Evolutionary conservation across 1,139 yeast species (phyloP), one percentile per base, ranked within the genome.

Genomic region (Yamadazyma songkhlaensis): DNA sequence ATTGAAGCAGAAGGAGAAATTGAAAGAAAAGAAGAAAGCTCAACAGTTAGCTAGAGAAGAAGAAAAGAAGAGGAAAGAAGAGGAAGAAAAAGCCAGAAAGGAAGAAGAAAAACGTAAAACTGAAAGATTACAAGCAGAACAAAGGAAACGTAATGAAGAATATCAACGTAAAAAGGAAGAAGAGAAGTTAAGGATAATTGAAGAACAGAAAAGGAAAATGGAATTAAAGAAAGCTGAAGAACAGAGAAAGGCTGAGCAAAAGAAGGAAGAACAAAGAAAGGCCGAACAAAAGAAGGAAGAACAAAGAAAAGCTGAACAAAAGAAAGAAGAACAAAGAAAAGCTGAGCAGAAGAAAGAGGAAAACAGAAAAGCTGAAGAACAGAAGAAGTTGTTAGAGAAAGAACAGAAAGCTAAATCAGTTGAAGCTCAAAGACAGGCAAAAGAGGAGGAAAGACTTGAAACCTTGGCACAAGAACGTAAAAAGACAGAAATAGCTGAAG

Each of bases 1-100:
- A 53, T 70, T 74, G 45, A 74, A 74, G 43, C 92, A 84, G 48
- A 81, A 78, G 58, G 95, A 87, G 51, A 82, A 81, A 62, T 81
- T 83, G 40, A 81, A 82, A 55, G 94, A 86, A 50, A 85, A 84
- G 72, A 85, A 84, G 56, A 72, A 84, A 20, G 70, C 75, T 30
- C 81, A 75, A 45, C 85, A 81, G 53, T 68, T 70, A 36, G 88
- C 86, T 14, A 84, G 81, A 49, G 96, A 87, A 53, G 90, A 84
- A 48, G 95, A 85, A 55, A 70, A 77, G 36, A 67, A 66, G 35
- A 68, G 68, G 41, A 74, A 74, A 46, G 88, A 81, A 50, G 83
- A 75, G 32, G 87, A 80, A 38, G 58, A 59, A 36, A 47, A 46
- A 36, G 54, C 54, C n/a, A 63, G 57, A 41, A 72, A 64, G 30